Conservation (phyloP, 2,329 filamentous ascomycete species). For the Annulohypoxylon truncatum region DNA sequence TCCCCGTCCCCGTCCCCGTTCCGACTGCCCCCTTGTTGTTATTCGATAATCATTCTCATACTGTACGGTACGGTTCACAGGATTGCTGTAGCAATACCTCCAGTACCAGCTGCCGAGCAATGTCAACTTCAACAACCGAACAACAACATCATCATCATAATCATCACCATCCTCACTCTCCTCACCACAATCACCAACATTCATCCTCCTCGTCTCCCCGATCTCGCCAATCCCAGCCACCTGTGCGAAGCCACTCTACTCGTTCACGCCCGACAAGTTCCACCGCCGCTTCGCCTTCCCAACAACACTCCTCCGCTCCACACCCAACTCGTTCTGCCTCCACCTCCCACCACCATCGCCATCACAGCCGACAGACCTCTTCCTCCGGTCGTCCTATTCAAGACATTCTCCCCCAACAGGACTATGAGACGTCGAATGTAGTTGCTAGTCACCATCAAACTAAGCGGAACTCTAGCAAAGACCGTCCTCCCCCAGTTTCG, state of each 20-base stretch:
- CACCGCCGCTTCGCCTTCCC: slow-evolving; percentile 41
- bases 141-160: slow-evolving; percentile 35
- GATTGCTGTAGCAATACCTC: slow-evolving; percentile 25
- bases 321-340: slow-evolving; percentile 46
- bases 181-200: slow-evolving; percentile 49
- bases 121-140: slow-evolving; percentile 43
- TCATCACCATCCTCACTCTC: slow-evolving; percentile 45
- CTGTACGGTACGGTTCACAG: slow-evolving; percentile 8
- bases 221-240: slow-evolving; percentile 43
- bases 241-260: slow-evolving; percentile 53
- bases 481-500: slow-evolving; percentile 64
- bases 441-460: slow-evolving; percentile 63
- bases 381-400: slow-evolving; percentile 58
- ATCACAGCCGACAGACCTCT: slow-evolving; percentile 54
- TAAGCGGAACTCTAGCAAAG: slow-evolving; percentile 74
- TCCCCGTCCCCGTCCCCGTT: slow-evolving; percentile 4
- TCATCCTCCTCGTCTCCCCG: slow-evolving; percentile 48
- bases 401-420: slow-evolving; percentile 67
- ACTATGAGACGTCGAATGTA: slow-evolving; percentile 79
- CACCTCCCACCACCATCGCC: slow-evolving; percentile 51
- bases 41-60: slow-evolving; percentile 28
- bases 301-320: slow-evolving; percentile 35
- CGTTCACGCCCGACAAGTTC: slow-evolving; percentile 52
- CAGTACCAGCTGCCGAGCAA: slow-evolving; percentile 17
- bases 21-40: slow-evolving; percentile 4